Conservation (phyloP, 208 protist species). For the Acanthamoeba royreba region DNA sequence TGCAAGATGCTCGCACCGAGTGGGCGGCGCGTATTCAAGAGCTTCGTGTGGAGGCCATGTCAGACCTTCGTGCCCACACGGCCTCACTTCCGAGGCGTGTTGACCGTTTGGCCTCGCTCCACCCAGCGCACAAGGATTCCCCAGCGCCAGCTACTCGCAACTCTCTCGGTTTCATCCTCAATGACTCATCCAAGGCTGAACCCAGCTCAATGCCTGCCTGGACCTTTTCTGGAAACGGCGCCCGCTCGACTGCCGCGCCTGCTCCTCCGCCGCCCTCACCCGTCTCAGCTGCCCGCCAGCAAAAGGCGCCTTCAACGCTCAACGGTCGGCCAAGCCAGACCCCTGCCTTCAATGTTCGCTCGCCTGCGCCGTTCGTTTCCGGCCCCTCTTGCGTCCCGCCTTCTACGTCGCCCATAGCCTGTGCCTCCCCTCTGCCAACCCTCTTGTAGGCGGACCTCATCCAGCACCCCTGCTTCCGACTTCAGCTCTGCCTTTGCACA, state of each 20-base stretch:
- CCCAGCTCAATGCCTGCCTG: background rate
- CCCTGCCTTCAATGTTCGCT: too few relatives aligned
- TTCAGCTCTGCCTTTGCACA: too few relatives aligned
- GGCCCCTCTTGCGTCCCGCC: background rate
- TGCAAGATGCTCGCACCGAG: constrained; percentile 1
- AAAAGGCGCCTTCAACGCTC: too few relatives aligned
- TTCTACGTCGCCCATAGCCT: background rate
- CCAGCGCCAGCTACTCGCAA: background rate
- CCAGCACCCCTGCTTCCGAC: too few relatives aligned
- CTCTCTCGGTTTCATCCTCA: background rate
- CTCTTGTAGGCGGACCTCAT: background rate
- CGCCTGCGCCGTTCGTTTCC: background rate
- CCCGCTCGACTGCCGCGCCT: background rate
- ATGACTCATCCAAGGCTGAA: background rate
- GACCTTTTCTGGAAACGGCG: background rate
- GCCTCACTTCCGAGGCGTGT: background rate
- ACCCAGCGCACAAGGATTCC: background rate
- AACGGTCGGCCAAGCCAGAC: too few relatives aligned
- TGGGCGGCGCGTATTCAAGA: background rate
- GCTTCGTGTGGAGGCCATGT: background rate
- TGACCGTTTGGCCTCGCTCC: background rate
- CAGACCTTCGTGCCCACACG: background rate
- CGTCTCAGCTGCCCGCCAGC: too few relatives aligned
- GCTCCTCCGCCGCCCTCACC: background rate
- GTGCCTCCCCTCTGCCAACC: background rate